Percentiles rank a stretch among this genome's conserved stretches.
Evolutionary conservation across 345 rosid species (phyloP).

Genomic region (Citrus medica): DNA sequence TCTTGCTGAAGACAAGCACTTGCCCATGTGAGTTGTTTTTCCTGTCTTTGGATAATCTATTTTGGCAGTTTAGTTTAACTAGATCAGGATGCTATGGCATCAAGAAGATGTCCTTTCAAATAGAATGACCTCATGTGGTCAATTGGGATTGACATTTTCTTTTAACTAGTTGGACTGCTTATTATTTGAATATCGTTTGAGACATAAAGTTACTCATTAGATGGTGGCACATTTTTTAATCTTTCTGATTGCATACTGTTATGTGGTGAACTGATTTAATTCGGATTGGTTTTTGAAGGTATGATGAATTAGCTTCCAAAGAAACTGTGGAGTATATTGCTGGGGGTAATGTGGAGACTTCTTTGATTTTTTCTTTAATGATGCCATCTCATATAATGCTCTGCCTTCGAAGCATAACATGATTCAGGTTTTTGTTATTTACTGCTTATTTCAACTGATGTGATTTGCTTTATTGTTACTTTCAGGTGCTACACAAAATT

Average conservation of each 20-base stretch:
- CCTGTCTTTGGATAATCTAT: background rate
- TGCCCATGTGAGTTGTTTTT: conserved; percentile 65
- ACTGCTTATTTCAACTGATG: background rate
- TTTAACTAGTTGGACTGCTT: background rate
- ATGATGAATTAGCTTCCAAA: conserved; percentile 42
- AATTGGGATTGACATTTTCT: background rate
- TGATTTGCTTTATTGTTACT: background rate
- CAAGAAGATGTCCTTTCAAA: background rate
- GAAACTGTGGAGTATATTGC: conserved; percentile 58
- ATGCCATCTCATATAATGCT: background rate
- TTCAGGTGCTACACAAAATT: conserved; percentile 85
- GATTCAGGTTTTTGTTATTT: background rate
- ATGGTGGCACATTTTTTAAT: background rate
- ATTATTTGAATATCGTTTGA: background rate
- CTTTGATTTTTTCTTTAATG: background rate
- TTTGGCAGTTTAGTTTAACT: too few species aligned
- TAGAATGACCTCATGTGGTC: background rate
- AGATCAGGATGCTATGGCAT: background rate
- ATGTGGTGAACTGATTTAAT: background rate
- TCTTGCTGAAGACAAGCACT: conserved; percentile 90
- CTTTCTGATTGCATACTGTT: background rate
- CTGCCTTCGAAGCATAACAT: background rate
- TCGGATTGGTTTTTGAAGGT: conserved; percentile 35
- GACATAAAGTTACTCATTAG: background rate
- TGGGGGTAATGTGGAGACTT: conserved; percentile 44